A percentile compares a stretch with the other conserved stretches of the same genome.
Evolutionary conservation across 2,329 filamentous ascomycete genomes (phyloP).

Genomic region (Fusarium sp.): DNA sequence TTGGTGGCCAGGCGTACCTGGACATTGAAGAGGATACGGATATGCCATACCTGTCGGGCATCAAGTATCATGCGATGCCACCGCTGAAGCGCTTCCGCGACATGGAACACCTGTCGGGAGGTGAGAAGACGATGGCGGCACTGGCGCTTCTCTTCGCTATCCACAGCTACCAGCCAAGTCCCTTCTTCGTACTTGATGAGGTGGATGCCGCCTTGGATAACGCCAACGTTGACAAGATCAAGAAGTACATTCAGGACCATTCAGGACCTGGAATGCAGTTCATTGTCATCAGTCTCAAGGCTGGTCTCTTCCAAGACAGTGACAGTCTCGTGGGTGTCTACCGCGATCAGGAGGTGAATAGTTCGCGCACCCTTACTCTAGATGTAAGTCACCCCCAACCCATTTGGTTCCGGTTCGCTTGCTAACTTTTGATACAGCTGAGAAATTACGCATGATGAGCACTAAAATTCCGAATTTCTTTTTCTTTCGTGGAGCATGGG

Average conservation of each 20-base stretch:
- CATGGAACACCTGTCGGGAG: conserved; percentile 97
- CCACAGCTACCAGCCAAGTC: conserved; percentile 92
- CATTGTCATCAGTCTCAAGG: conserved; percentile 96
- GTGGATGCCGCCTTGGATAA: conserved; percentile 98
- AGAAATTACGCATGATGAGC: conserved; percentile 47
- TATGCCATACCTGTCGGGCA: conserved; percentile 91
- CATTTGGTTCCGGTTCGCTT: not conserved
- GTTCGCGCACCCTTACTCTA: conserved; percentile 86
- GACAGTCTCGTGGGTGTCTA: conserved; percentile 96
- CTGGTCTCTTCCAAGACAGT: conserved; percentile 93
- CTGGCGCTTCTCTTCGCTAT: conserved; percentile 96
- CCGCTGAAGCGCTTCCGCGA: conserved; percentile 97
- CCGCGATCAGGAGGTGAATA: conserved; percentile 92
- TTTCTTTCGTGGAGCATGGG: conserved; percentile 15
- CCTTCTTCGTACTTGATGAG: conserved; percentile 98
- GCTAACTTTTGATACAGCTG: conserved; percentile 40
- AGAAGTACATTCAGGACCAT: conserved; percentile 94
- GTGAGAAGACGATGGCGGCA: conserved; percentile 98
- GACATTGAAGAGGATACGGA: conserved; percentile 95
- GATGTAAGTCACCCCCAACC: conserved; percentile 73
- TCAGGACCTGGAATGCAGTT: conserved; percentile 98
- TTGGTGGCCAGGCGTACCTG: conserved; percentile 89
- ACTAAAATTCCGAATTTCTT: not conserved
- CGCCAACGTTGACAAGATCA: conserved; percentile 94
- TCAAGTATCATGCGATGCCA: conserved; percentile 99